phyloP scores from a whole-genome alignment of 1,139 yeast genomes.

The Pichia sp. region DNA sequence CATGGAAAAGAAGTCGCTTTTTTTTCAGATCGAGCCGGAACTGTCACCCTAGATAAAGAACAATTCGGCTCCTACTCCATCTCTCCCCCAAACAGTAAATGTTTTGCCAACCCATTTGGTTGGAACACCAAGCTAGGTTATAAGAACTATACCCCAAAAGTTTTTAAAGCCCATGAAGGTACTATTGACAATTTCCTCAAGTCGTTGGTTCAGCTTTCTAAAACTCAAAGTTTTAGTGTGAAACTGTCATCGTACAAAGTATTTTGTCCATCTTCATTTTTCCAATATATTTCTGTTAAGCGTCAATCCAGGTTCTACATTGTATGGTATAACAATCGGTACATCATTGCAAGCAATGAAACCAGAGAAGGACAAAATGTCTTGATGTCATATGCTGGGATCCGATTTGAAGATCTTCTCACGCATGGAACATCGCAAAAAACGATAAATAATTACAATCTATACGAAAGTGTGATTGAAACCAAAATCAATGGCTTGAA shows the following conservation, averaged over 20 bases:
- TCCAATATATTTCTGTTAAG: conserved; percentile 12
- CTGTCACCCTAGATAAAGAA: conserved; percentile 6
- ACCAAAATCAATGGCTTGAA: conserved; percentile 4
- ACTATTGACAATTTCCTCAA: conserved; percentile 10
- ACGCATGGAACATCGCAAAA: conserved; percentile 7
- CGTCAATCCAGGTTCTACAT: conserved; percentile 13
- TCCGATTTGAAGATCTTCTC: conserved; percentile 22
- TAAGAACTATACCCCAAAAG: conserved; percentile 13
- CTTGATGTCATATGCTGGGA: conserved; percentile 19
- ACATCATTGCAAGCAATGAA: conserved; percentile 15
- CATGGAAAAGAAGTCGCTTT: conserved; percentile 7
- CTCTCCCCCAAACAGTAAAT: not conserved
- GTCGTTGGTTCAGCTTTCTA: not conserved
- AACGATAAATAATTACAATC: conserved; percentile 12
- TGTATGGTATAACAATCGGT: conserved; percentile 3
- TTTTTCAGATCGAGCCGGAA: conserved; percentile 12
- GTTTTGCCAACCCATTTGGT: conserved; percentile 8
- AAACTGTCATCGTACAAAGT: conserved; percentile 3
- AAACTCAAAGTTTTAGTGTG: not conserved
- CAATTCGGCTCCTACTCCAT: conserved; percentile 6
- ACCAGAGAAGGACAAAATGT: conserved; percentile 14
- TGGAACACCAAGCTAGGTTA: conserved; percentile 13
- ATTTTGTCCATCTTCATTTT: conserved; percentile 17
- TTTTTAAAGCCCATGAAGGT: conserved; percentile 7
- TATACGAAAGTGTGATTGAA: conserved; percentile 12